Base-by-base conservation (phyloP, 257 asterid genomes). In the Petrea volubilis region DNA sequence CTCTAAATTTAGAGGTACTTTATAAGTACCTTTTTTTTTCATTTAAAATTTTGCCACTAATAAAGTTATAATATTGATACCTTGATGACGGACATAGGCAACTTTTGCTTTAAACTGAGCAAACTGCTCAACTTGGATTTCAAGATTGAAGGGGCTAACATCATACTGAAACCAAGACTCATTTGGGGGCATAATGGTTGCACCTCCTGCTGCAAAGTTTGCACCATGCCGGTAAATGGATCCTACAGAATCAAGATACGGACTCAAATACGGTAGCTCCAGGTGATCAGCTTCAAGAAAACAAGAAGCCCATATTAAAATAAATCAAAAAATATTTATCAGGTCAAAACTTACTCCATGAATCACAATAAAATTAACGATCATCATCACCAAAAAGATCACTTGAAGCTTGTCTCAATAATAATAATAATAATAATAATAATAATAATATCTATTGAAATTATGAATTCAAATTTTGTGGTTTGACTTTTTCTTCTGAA, bases 171-270 rank as follows among this genome's bases (percentile, higher is more conserved):
- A 80, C 95, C 92, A 86, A 8, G 91, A 77, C 53, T 71, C 84
- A 0, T 70, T 73, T 7, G 78, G 81, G 36, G 85, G 78, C 68
- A 51, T 24, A 61, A 87, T 76, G 47, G 95, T 91, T n/a, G 96
- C 87, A 28, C 97, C 97, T 8, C 95, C 94, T 0, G 93, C 84
- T 18, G 97, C 95, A 61, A 91, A 91, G 72, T 89, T 86, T 36
- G 93, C 87, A 18, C 96, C 95, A 3, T 78, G 90, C 36, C 33
- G 68, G 72, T 72, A 91, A 40, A 67, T 13, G 62, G 86, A 67
- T 64, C 87, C 91, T 12, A 91, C 50, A 9, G 96, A 77, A 77
- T 91, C 90, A 82, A 89, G 73, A 65, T 87, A 89, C 6, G 96
- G 77, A 61, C 92, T 85, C 75, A 89, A 34, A 63, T 73, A 82